Evolutionary conservation across 2,329 filamentous ascomycete genomes (phyloP).

Genomic region (Botrytis pseudocinerea): DNA sequence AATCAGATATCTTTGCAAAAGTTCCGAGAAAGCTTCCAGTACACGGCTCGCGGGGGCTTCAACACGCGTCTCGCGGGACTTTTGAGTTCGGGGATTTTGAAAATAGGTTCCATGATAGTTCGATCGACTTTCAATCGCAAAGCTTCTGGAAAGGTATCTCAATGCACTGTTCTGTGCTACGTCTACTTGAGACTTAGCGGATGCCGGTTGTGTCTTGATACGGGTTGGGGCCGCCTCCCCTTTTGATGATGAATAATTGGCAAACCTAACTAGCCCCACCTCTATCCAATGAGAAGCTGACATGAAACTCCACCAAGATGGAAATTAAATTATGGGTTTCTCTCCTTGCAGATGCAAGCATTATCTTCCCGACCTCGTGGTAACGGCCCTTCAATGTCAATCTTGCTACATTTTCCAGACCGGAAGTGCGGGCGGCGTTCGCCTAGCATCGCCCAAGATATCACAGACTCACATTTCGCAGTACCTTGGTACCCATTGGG

Average conservation of each 20-base stretch:
- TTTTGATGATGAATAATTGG: not conserved
- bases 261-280: not conserved
- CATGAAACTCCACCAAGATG: not conserved
- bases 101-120: not conserved
- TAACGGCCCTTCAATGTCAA: not conserved
- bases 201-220: not conserved
- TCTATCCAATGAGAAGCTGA: not conserved
- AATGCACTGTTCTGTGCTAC: not conserved
- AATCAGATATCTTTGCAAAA: not conserved
- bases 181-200: not conserved
- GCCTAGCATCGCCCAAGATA: not conserved
- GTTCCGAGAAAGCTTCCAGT: not conserved
- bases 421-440: not conserved
- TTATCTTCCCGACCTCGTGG: slow-evolving; percentile 1
- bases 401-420: not conserved
- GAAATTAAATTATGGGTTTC: not conserved
- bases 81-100: not conserved
- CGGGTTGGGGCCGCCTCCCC: not conserved
- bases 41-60: not conserved
- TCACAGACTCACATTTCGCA: not conserved
- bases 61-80: not conserved
- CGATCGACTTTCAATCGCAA: not conserved
- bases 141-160: slow-evolving; percentile 4
- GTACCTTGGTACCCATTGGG: not conserved
- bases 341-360: not conserved